Evolutionary conservation across 73 alveolate genomes (phyloP), one percentile per base, ranked within the genome.

Genomic region (Paraurostyla sp.): DNA sequence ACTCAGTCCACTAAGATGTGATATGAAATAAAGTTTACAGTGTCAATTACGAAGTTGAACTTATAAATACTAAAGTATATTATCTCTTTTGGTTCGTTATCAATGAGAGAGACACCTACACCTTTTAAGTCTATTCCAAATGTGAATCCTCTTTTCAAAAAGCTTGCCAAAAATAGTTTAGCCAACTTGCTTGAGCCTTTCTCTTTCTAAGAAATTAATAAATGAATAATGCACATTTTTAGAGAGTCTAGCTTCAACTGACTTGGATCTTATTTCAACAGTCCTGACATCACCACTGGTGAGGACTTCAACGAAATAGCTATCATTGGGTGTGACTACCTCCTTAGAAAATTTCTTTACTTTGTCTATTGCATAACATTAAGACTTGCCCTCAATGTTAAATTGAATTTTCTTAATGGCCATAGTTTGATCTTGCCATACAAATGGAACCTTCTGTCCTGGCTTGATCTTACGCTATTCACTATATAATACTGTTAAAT

Each of bases 81-180:
- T n/a, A 93, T 35, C 90, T 97, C 99, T 65, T 93, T 94, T 9
- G 98, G 98, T n/a, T 95, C 95, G 71, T 92, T 87, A 76, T 97
- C 98, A 52, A 95, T 90, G 2, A 97, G 60, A 36, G 98, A 95
- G 22, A 97, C 45, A 29, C 99, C 99, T 35, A 97, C 46, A 41
- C 99, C 98, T 94, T 89, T 91, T 52, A 96, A 84, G 36, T 91
- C 93, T 57, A 92, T 73, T 52, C 83, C 83, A 56, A 76, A 87
- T 62, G 65, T 85, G 56, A 71, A 82, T 38, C 89, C 95, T 45
- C 33, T 65, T 42, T 82, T 62, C 45, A 57, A 9, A 13, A 48
- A 35, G 3, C 60, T 69, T 27, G 32, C 63, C 30, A 58, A 16
- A 45, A 73, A 29, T n/a, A 87, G 56, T 30, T 49, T 75, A 9